Evolutionary conservation across 2,329 filamentous ascomycete species (phyloP), one percentile per base, ranked within the genome.

Genomic region (Clonostachys chloroleuca): DNA sequence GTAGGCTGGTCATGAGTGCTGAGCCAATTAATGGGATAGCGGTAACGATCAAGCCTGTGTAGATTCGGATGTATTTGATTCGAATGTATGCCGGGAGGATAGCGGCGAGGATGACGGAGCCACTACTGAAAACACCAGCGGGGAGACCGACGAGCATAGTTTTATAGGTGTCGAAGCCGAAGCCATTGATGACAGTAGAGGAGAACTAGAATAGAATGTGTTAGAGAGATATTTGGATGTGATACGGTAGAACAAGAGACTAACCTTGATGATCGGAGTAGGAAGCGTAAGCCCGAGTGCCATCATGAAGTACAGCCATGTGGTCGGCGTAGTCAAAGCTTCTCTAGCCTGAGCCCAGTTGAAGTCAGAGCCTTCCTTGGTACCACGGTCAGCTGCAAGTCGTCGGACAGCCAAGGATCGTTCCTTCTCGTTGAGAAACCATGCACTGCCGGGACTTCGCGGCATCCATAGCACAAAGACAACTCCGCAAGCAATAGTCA

Each of bases 401-500:
- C 63, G 59, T 34, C 58, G 45, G 1, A 67, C 63, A 1, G 72
- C 54, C 5, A 75, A 62, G 36, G 68, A 57, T 10, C 24, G 24
- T 8, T 30, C 24, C 47, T 66, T 69, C 52, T 79, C 70, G 4
- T 55, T 70, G 4, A 78, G 58, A 52, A 78, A 78, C 74, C 75
- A 77, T 1, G 74, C 74, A 12, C 67, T 64, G 3, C 62, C 62
- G 1, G 74, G 72, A 0, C 69, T 67, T 37, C 59, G 64, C 0
- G 75, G 76, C 67, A 78, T 74, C 43, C 69, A 49, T 18, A 72
- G 51, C 47, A 66, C 72, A 56, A 79, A 78, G 1, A 65, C 47
- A 1, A 73, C 56, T 2, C 75, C 75, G 10, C 63, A 61, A 1
- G 59, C 57, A 3, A 63, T 53, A 1, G 75, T 78, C 8, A 76